Base-by-base conservation (phyloP, 2,329 filamentous ascomycete genomes). In the Akanthomyces dipterigenus region DNA sequence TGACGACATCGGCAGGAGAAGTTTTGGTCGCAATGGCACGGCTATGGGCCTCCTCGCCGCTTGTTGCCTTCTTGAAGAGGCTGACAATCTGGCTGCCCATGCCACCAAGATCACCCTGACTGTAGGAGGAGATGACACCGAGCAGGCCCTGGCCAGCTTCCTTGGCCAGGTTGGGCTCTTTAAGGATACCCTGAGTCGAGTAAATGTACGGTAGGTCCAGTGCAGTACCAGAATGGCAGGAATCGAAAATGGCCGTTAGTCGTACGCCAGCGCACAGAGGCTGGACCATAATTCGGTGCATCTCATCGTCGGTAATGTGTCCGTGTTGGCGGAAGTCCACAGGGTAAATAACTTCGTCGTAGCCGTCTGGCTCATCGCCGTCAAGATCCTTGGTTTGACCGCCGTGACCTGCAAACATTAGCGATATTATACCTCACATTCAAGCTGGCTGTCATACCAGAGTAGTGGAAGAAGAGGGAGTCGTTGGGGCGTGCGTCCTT, bases 391-490 rank as follows among this genome's bases (percentile, higher is more conserved):
- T 84, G 2, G 89, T 90, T 73, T 93, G 89, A n/a, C 90, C 90
- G 63, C 90, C 89, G 70, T 93, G 89, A 9, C 89, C 86, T 87
- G 64, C 12, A 18, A 26, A 45, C 63, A 64, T 48, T 55, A 62
- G 53, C 36, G 28, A 36, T 67, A 12, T 28, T 65, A 55, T n/a
- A 7, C 6, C 31, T 24, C 12, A 9, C 5, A 3, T 12, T 34
- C 8, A n/a, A 38, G 20, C n/a, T 26, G 20, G 24, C 9, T 9
- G 14, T 9, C 84, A 67, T 76, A 92, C 90, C 92, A 43, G 93
- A 96, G 74, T 96, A 98, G 76, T 98, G 93, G 79, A 98, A 97
- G 77, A 98, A 98, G 7, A 98, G 82, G 5, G 93, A 96, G 72
- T 98, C 93, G 71, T 97, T 96, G 0, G 92, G 90, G 62, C 84